These are phyloP conservation scores for Vaccinium vitisidaea DNA, from an alignment of 148 eudicot species.

Conservation along the genomic window DNA sequence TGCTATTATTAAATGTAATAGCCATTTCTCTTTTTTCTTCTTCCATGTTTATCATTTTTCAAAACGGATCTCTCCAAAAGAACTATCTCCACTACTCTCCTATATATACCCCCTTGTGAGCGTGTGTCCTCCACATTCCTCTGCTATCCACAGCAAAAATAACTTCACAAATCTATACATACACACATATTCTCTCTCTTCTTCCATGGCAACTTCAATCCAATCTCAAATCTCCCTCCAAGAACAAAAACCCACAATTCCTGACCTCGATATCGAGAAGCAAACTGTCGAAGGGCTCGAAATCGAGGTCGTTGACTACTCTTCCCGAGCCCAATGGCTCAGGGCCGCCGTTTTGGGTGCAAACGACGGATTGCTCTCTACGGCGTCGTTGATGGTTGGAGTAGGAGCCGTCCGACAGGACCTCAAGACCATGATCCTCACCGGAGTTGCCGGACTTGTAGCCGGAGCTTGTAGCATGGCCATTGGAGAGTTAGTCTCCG, in stretches of 20 bases:
- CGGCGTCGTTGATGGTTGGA: conserved; percentile 30
- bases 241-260: not conserved
- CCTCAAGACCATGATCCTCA: conserved; percentile 30
- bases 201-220: not conserved
- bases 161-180: not conserved
- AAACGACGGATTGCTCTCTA: conserved; percentile 33
- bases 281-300: not conserved
- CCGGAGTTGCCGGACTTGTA: conserved; percentile 30
- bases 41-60: too few species aligned
- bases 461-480: conserved; percentile 51
- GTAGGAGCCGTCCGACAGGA: conserved; percentile 34
- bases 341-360: conserved; percentile 35
- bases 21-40: too few species aligned
- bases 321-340: conserved; percentile 34
- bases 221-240: not conserved
- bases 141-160: not conserved
- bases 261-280: not conserved
- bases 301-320: conserved; percentile 16
- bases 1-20: too few species aligned
- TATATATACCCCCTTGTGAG: not conserved
- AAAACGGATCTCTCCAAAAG: too few species aligned
- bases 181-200: not conserved
- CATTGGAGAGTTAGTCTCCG: not conserved
- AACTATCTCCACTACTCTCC: not conserved
- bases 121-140: conserved; percentile 1